phyloP scores from a whole-genome alignment of 495 filamentous ascomycete genomes.

The Haplographium delicatum region DNA sequence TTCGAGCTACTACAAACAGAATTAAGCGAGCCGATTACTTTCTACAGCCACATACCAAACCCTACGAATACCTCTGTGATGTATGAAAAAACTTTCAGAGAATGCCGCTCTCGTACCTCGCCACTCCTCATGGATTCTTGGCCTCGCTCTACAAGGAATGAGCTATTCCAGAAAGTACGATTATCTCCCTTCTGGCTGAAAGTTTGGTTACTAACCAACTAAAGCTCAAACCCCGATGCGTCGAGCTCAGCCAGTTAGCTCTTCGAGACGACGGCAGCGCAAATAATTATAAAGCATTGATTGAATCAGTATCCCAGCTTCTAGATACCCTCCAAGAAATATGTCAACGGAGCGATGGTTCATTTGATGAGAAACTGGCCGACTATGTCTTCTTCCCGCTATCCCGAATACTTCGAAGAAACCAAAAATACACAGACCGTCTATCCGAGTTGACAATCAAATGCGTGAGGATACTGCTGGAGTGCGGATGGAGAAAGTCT shows the following conservation, averaged over 20 bases:
- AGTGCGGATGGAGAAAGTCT: slow-evolving; percentile 67
- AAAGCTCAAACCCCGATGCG: slow-evolving; percentile 73
- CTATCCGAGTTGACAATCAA: slow-evolving; percentile 70
- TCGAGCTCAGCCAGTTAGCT: slow-evolving; percentile 68
- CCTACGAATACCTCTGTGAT: too few species aligned
- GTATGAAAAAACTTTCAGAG: too few species aligned
- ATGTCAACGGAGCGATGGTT: slow-evolving; percentile 42
- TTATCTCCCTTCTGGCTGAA: not conserved
- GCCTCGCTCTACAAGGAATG: slow-evolving; percentile 29
- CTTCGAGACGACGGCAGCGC: slow-evolving; percentile 53
- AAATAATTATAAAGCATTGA: slow-evolving; percentile 48
- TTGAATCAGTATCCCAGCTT: slow-evolving; percentile 47
- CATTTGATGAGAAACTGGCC: slow-evolving; percentile 75
- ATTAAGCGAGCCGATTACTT: too few species aligned
- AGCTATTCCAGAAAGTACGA: slow-evolving; percentile 38
- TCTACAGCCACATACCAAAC: too few species aligned
- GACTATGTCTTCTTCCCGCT: slow-evolving; percentile 95
- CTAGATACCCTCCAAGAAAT: slow-evolving; percentile 42
- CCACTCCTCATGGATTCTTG: slow-evolving; percentile 15
- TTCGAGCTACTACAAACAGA: too few species aligned
- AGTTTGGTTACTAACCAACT: not conserved
- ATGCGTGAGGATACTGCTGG: slow-evolving; percentile 65
- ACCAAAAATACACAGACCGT: slow-evolving; percentile 62
- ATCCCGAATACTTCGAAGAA: slow-evolving; percentile 75
- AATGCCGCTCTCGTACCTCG: too few species aligned